These are phyloP conservation scores for Thelonectria rubi DNA, from an alignment of 2,329 filamentous ascomycete species.

Conservation along the genomic window DNA sequence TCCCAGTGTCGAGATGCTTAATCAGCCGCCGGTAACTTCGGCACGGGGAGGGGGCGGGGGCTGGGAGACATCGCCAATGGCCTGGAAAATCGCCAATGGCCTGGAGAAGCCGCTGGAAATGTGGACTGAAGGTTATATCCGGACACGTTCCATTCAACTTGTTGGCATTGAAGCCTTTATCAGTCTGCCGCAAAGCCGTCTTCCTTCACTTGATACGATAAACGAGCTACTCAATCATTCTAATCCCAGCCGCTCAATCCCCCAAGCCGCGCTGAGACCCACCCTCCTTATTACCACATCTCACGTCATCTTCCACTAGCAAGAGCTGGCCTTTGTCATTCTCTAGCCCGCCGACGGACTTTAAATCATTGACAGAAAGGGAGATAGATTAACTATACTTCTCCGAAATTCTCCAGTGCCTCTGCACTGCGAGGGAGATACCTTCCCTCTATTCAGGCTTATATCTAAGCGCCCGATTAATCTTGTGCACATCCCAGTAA, in stretches of 20 bases:
- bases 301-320: neutral
- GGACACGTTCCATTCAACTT: no score
- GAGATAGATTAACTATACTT: no score
- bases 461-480: slow-evolving; percentile 36
- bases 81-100: no score
- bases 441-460: slow-evolving; percentile 15
- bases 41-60: slow-evolving; percentile 9
- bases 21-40: slow-evolving; percentile 21
- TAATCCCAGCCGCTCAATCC: no score
- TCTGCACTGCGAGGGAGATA: no score
- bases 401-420: no score
- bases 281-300: neutral
- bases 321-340: neutral
- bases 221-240: no score
- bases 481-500: slow-evolving; percentile 48
- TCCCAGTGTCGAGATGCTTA: slow-evolving; percentile 3
- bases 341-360: neutral
- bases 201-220: no score
- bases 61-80: neutral
- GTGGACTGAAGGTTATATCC: no score
- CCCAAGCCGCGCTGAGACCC: neutral
- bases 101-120: no score
- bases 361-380: no score
- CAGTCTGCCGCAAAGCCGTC: neutral
- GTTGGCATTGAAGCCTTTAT: neutral